Evolutionary conservation across 176 grass and related monocot genomes (phyloP).

Genomic region (Avena eriantha): DNA sequence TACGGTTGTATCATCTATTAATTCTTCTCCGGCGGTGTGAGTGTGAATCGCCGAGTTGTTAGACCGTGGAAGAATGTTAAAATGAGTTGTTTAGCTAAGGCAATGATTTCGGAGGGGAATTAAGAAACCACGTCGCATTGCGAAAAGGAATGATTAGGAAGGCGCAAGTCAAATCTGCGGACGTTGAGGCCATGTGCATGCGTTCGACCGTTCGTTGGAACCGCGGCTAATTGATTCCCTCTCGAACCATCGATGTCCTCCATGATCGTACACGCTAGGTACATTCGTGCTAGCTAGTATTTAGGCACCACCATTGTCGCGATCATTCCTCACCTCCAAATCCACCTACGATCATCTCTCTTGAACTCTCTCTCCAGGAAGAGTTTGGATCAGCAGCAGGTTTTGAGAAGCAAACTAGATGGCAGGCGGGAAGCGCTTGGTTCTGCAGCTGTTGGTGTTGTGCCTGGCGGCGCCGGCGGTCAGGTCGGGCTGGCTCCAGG

Average conservation of each 20-base stretch:
- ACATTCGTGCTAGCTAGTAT: neutral
- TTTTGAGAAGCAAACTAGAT: neutral
- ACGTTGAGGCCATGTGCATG: neutral
- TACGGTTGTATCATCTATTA: neutral
- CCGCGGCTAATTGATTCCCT: neutral
- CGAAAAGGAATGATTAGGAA: no score
- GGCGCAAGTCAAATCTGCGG: neutral
- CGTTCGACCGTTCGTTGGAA: neutral
- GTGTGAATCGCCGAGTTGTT: no score
- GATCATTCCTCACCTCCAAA: neutral
- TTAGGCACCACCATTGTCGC: neutral
- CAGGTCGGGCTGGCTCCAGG: conserved; percentile 15
- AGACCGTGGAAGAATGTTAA: neutral
- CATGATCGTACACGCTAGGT: no score
- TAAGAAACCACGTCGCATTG: no score
- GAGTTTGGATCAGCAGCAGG: no score
- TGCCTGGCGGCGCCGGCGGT: neutral
- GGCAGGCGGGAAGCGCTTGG: neutral
- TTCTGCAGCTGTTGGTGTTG: conserved; percentile 11
- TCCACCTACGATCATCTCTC: neutral
- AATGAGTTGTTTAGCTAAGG: neutral
- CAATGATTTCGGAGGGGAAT: neutral
- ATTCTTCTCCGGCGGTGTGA: no score
- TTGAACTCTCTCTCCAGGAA: no score
- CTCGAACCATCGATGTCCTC: neutral